Base-by-base conservation (phyloP, 352 stramenopile genomes). In the Pythium guiyangense region DNA sequence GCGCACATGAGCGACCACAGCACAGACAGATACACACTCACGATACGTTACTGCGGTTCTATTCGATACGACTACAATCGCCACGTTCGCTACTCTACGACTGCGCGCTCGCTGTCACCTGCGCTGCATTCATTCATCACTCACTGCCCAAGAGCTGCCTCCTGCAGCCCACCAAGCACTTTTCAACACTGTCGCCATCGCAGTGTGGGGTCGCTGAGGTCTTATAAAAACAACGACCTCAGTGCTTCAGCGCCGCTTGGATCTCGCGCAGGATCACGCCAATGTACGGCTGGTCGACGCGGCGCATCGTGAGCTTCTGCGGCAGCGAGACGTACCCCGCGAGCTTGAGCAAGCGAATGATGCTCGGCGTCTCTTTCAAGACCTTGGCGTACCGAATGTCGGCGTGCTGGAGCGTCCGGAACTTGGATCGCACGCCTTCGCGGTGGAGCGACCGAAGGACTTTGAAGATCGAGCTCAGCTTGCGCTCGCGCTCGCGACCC, bases 331-430 rank as follows among this genome's bases (percentile, higher is more conserved):
- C 74, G 54, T 89, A 92, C 11, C 82, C 82, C 47, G 82, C 77
- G 37, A 92, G 69, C 50, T 84, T 83, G n/a, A 92, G 69, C 49
- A 92, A 60, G 64, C 82, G 75, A 37, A 92, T 80, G 60, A 92
- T 77, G 57, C 82, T 92, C 29, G 82, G 82, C 11, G 79, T 87
- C 37, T 83, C 74, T 47, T 81, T 54, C 27, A 88, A 63, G 60
- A 89, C 74, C 51, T 79, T 77, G 3, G 73, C 70, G 61, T 92
- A 92, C 49, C 77, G 77, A 56, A 92, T 86, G 46, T 87, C 77
- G 37, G 84, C 77, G 56, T 90, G 75, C 31, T 79, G 69, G 26
- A 92, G 54, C 34, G 79, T 80, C 40, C 77, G 75, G 57, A 84
- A 90, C 59, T 84, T 79, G 40, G 76, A 88, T 8, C 76, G 75